phyloP scores from a whole-genome alignment of 805 yeast species.

The Cyberlindnera mycetangii region DNA sequence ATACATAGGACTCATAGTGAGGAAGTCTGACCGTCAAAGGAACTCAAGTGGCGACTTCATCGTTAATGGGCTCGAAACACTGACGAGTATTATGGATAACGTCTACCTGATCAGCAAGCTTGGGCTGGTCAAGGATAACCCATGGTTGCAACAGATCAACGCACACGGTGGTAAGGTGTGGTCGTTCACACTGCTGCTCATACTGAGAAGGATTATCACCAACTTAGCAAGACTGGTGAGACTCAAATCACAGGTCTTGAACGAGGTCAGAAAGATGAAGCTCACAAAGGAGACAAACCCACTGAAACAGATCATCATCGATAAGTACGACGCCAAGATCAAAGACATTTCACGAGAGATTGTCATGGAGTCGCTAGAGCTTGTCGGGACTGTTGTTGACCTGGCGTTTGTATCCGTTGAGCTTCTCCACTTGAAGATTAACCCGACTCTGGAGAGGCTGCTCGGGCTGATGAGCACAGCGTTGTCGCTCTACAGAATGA shows the following conservation, averaged over 20 bases:
- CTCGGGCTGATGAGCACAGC: slow-evolving; percentile 16
- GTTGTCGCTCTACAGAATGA: slow-evolving; percentile 21
- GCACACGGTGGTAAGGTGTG: slow-evolving; percentile 19
- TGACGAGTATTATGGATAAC: slow-evolving; percentile 24
- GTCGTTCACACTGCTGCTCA: slow-evolving; percentile 20
- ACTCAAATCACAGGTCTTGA: slow-evolving; percentile 7
- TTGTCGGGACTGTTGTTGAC: slow-evolving; percentile 21
- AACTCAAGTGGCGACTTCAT: slow-evolving; percentile 11
- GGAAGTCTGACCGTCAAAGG: slow-evolving; percentile 6
- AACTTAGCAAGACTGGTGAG: slow-evolving; percentile 9
- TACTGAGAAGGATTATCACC: slow-evolving; percentile 6
- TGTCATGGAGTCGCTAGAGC: slow-evolving; percentile 8
- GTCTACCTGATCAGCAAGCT: slow-evolving; percentile 18
- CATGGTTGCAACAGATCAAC: slow-evolving; percentile 1
- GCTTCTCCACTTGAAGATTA: slow-evolving; percentile 16
- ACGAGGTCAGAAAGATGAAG: slow-evolving; percentile 13
- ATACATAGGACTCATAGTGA: slow-evolving; percentile 14
- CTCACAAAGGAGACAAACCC: slow-evolving; percentile 1
- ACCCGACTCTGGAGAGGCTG: slow-evolving; percentile 15
- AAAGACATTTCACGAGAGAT: slow-evolving; percentile 14
- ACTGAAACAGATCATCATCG: slow-evolving; percentile 13
- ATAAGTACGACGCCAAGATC: slow-evolving; percentile 14
- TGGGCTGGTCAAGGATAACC: slow-evolving; percentile 11
- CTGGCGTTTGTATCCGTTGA: slow-evolving; percentile 21
- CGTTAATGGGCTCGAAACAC: slow-evolving; percentile 17